A percentile compares a stretch with the other conserved stretches of the same genome.
Conservation (phyloP, 805 yeast genomes). For the Lipomyces lipofer region DNA sequence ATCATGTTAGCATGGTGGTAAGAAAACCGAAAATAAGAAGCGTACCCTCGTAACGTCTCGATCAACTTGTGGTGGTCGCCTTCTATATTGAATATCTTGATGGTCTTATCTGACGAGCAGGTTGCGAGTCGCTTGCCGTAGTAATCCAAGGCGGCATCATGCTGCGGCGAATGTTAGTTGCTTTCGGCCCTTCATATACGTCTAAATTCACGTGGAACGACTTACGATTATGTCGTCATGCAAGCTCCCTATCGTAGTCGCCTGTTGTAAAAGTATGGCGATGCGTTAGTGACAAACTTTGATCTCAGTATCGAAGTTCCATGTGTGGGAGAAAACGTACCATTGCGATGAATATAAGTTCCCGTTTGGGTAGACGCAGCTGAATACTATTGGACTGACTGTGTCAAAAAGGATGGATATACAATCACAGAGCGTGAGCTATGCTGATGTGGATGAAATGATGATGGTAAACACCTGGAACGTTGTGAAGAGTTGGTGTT, state of each 20-base stretch:
- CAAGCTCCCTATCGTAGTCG: slow-evolving; percentile 13
- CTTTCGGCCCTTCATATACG: not conserved
- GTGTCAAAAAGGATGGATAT: too few species aligned
- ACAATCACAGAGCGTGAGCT: too few species aligned
- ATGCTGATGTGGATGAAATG: too few species aligned
- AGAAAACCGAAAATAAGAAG: not conserved
- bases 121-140: slow-evolving; percentile 96
- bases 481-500: too few species aligned
- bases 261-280: too few species aligned
- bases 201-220: not conserved
- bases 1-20: not conserved
- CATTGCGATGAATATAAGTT: too few species aligned
- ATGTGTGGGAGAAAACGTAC: too few species aligned
- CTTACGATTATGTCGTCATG: slow-evolving; percentile 25
- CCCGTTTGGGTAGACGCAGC: too few species aligned
- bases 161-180: slow-evolving; percentile 40
- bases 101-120: slow-evolving; percentile 93
- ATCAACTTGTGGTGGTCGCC: slow-evolving; percentile 78
- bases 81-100: slow-evolving; percentile 87
- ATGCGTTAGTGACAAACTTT: too few species aligned
- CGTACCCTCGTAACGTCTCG: slow-evolving; percentile 73
- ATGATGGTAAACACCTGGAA: too few species aligned
- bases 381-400: too few species aligned
- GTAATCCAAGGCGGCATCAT: slow-evolving; percentile 95
- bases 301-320: too few species aligned